Evolutionary conservation across 2,329 filamentous ascomycete genomes (phyloP), one percentile per base, ranked within the genome.

Genomic region (Stagonosporopsis cucurbitacearum): DNA sequence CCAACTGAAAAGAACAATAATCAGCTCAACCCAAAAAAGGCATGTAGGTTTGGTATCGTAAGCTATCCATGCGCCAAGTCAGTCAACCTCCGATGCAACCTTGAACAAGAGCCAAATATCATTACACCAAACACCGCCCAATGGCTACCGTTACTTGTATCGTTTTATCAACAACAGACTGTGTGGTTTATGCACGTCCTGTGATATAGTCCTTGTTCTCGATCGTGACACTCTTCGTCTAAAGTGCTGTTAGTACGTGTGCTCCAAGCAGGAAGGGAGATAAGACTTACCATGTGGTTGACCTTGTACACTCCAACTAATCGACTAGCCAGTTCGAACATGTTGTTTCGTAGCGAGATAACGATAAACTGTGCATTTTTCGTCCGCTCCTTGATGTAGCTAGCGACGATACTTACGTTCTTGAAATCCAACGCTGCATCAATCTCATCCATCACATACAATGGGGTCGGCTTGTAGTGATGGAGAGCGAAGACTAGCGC

Each of bases 401-500:
- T 95, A 55, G 95, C 95, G 41, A 99, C 95, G 71, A 99, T 99
- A 1, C 92, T 96, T 36, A 98, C 95, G 74, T 99, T 99, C 79
- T 93, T 84, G 82, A 99, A 99, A 80, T 99, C 95, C 79, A 99
- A 79, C 26, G 95, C 95, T 20, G 95, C 95, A 78, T 99, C 95
- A 75, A 99, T 99, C 80, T 99, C 95, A 78, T 99, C 95, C 95
- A 99, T 99, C 69, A 99, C 95, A 76, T 99, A 99, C 60, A 99
- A 78, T 49, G 95, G 95, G 59, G 95, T 99, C 9, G 95, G 95
- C 80, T 96, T 96, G 78, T 97, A 99, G 74, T 98, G 94, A 77
- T 99, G 95, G 68, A 99, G 78, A 26, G 95, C 95, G 81, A 99
- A 99, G n/a, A 99, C 95, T 54, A 99, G 80, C 20, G 95, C 95